Percentiles rank a stretch among this genome's conserved stretches.
These are phyloP conservation scores for Geranium brycei DNA, from an alignment of 345 rosid genomes.

Conservation along the genomic window DNA sequence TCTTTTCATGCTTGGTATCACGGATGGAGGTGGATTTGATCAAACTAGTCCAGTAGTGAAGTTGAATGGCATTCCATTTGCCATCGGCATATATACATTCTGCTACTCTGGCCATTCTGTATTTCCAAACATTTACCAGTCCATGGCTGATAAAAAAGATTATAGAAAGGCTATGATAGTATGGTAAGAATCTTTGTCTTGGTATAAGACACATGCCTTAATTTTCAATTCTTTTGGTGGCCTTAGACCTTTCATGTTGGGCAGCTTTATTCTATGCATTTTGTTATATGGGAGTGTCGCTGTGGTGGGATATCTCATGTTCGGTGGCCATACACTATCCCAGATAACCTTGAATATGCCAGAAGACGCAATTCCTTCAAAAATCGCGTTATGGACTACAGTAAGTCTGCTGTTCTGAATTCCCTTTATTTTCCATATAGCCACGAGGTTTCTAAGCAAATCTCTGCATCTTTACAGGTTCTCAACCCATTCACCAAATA, in stretches of 20 bases:
- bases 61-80: slow-evolving; percentile 79
- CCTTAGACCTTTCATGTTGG: slow-evolving; percentile 8
- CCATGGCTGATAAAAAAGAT: slow-evolving; percentile 87
- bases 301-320: slow-evolving; percentile 70
- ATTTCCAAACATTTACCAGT: slow-evolving; percentile 85
- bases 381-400: slow-evolving; percentile 76
- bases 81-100: slow-evolving; percentile 73
- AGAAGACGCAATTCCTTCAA: slow-evolving; percentile 31
- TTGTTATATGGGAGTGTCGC: slow-evolving; percentile 66
- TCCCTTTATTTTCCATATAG: background rate
- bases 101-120: slow-evolving; percentile 80
- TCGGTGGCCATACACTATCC: slow-evolving; percentile 73
- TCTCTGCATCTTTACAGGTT: slow-evolving; percentile 36
- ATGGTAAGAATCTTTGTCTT: slow-evolving; percentile 29
- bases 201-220: slow-evolving; percentile 2
- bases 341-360: slow-evolving; percentile 92
- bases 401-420: slow-evolving; percentile 28
- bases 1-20: slow-evolving; percentile 41
- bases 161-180: slow-evolving; percentile 49
- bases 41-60: slow-evolving; percentile 53
- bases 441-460: slow-evolving; percentile 12
- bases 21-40: slow-evolving; percentile 63
- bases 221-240: slow-evolving; percentile 1
- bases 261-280: slow-evolving; percentile 60
- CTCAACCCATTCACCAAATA: slow-evolving; percentile 86